These are phyloP conservation scores for Sarocladiaceae sp. DNA, from an alignment of 2,329 filamentous ascomycete species.

Conservation along the genomic window DNA sequence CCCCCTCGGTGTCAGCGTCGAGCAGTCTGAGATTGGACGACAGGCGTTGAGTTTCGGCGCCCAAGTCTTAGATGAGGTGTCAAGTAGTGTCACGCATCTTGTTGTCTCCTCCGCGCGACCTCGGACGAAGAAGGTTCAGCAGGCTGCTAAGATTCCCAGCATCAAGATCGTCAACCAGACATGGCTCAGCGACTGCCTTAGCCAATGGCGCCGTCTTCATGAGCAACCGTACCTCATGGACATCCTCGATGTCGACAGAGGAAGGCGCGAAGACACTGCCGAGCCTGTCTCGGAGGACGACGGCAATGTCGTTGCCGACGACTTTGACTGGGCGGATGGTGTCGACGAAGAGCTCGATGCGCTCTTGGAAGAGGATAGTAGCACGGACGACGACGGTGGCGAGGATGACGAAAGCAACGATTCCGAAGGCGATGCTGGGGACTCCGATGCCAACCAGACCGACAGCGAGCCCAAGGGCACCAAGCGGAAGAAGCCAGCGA, in stretches of 20 bases:
- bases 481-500: conserved; percentile 28
- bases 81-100: conserved; percentile 62
- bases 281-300: conserved; percentile 29
- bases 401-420: conserved; percentile 14
- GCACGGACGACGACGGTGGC: conserved; percentile 31
- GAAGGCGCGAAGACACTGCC: conserved; percentile 23
- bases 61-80: conserved; percentile 51
- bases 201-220: conserved; percentile 75
- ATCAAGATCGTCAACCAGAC: conserved; percentile 90
- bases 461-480: conserved; percentile 20
- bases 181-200: conserved; percentile 84
- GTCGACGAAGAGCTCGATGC: conserved; percentile 72
- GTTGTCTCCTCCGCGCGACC: conserved; percentile 67
- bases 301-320: conserved; percentile 33
- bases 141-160: conserved; percentile 71
- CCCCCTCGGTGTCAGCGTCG: conserved; percentile 73
- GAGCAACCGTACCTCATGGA: conserved; percentile 75
- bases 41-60: conserved; percentile 88
- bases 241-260: conserved; percentile 65
- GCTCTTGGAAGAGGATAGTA: conserved; percentile 54
- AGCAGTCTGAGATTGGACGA: conserved; percentile 78
- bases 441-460: conserved; percentile 23
- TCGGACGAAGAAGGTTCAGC: conserved; percentile 85
- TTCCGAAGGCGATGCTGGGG: conserved; percentile 11
- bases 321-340: conserved; percentile 54